Base-by-base conservation (phyloP, 768 basidiomycete species). In the Suillus subluteus region DNA sequence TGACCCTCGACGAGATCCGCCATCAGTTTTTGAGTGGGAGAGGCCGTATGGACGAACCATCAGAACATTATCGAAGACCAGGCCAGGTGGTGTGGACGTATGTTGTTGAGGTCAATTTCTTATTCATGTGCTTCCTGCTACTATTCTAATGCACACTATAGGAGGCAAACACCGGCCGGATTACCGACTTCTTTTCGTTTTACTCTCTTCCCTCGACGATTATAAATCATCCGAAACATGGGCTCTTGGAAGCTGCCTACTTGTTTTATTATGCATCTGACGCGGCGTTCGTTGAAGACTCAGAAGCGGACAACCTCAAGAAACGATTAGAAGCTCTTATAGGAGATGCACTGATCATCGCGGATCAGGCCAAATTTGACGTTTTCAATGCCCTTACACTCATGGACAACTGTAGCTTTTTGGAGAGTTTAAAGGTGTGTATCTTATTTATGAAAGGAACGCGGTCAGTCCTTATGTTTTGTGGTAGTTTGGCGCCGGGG, bases 111-210 rank as follows among this genome's bases (percentile, higher is more conserved):
- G 97, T 91, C 66, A 62, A 82, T 71, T 18, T 59, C 50, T 56
- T 61, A 58, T 30, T 2, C 26, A 6, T 32, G 8, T 52, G 32
- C 2, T 16, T 62, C 18, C 23, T 44, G 26, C 48, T n/a, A 32
- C 68, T 50, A 32, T 63, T 62, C 43, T 62, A n/a, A 30, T 35
- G 56, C 38, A 65, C 38, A 41, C 30, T 46, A 30, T 68, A 99
- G 96, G 86, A 98, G 77, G 91, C 93, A 2, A 79, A 86, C 66
- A 91, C 91, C 3, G 87, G 91, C 66, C 84, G 85, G 68, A 90
- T 99, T 72, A 98, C 97, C 2, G 98, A 99, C 79, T 92, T 96
- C 74, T 91, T 98, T 79, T 96, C 97, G 11, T 97, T 99, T 82
- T 99, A 98, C 78, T 93, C 93, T 16, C 87, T 99, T 30, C 97